These are phyloP conservation scores for Ascochyta rabiei DNA, from an alignment of 2,329 filamentous ascomycete genomes.

Conservation along the genomic window DNA sequence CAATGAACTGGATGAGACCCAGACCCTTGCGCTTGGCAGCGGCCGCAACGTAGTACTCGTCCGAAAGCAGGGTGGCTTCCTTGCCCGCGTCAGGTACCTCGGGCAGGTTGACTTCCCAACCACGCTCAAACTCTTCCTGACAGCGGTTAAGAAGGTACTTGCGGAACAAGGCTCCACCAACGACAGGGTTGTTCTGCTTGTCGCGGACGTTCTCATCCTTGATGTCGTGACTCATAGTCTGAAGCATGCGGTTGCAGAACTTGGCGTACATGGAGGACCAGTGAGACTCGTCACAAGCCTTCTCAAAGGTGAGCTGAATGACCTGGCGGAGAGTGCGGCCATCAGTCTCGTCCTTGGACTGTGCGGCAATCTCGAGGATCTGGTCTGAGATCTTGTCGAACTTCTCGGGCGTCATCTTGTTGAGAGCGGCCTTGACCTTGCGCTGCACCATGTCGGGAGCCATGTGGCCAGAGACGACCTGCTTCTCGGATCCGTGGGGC, in stretches of 20 bases:
- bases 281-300: conserved; percentile 96
- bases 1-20: conserved; percentile 98
- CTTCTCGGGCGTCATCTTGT: conserved; percentile 99
- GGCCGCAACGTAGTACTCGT: conserved; percentile 94
- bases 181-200: conserved; percentile 85
- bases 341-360: conserved; percentile 94
- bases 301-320: conserved; percentile 98
- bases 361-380: conserved; percentile 87
- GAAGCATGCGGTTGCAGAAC: conserved; percentile 97
- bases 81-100: conserved; percentile 78
- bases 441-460: conserved; percentile 93
- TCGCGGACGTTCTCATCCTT: conserved; percentile 94
- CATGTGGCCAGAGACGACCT: conserved; percentile 58
- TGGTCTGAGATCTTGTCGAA: conserved; percentile 95
- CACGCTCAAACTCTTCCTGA: conserved; percentile 98
- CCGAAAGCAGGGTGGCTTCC: conserved; percentile 84
- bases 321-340: conserved; percentile 95
- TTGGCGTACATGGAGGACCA: conserved; percentile 99
- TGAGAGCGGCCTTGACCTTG: conserved; percentile 97
- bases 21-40: conserved; percentile 96
- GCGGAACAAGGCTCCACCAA: conserved; percentile 91
- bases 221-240: conserved; percentile 82
- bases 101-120: conserved; percentile 90
- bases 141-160: conserved; percentile 99
- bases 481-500: conserved; percentile 62